Percentiles rank a stretch among this genome's conserved stretches.
Evolutionary conservation across 2,329 filamentous ascomycete genomes (phyloP).

Genomic region (Sphaerostilbella broomeana): DNA sequence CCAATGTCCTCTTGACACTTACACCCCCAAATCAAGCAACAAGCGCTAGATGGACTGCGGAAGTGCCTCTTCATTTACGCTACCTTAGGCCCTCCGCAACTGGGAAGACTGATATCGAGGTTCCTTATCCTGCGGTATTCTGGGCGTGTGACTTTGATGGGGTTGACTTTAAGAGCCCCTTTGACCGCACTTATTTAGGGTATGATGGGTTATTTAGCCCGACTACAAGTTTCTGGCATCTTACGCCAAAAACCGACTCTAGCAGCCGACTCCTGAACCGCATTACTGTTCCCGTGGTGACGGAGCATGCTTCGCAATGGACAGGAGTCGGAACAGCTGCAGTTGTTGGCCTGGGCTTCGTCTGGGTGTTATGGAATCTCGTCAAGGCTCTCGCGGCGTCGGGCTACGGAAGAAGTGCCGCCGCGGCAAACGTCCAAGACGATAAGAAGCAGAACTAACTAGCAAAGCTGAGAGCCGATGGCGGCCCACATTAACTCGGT

Average conservation of each 20-base stretch:
- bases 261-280: constrained; percentile 42
- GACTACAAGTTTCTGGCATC: constrained; percentile 77
- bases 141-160: constrained; percentile 74
- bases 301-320: constrained; percentile 42
- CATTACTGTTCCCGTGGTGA: constrained; percentile 60
- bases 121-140: constrained; percentile 80
- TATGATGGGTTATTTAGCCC: constrained; percentile 76
- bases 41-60: constrained; percentile 54
- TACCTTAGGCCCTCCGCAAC: constrained; percentile 61
- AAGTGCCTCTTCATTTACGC: constrained; percentile 77
- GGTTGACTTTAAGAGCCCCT: constrained; percentile 71
- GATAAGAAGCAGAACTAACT: constrained; percentile 21
- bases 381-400: constrained; percentile 12
- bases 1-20: constrained; percentile 68
- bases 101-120: constrained; percentile 47
- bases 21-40: constrained; percentile 42
- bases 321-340: constrained; percentile 50
- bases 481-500: too few relatives aligned
- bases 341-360: constrained; percentile 56
- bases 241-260: constrained; percentile 43
- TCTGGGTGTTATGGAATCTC: constrained; percentile 63
- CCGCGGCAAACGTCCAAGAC: constrained; percentile 2
- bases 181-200: constrained; percentile 77
- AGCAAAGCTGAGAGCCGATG: not conserved
- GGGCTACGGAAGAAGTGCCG: constrained; percentile 5